Evolutionary conservation across 257 asterid genomes (phyloP).

Genomic region (Nicotiana attenuata): DNA sequence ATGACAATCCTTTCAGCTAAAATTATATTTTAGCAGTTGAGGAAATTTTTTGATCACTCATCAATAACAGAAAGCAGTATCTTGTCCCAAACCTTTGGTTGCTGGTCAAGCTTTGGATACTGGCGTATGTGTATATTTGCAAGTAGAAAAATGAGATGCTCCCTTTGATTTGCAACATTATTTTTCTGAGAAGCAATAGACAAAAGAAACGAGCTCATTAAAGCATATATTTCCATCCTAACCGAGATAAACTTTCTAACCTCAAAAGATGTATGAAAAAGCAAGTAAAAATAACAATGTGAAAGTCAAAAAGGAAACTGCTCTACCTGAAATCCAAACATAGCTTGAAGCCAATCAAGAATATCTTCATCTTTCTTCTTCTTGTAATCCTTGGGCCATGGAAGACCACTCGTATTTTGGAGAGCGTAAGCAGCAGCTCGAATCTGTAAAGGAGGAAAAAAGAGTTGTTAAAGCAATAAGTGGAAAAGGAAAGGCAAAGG

Average conservation of each 20-base stretch:
- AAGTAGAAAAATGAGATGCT: constrained; percentile 89
- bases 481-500: constrained; percentile 4
- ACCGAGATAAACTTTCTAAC: not conserved
- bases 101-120: constrained; percentile 96
- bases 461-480: constrained; percentile 3
- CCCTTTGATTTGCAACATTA: constrained; percentile 91
- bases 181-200: constrained; percentile 67
- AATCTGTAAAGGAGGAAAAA: constrained; percentile 44
- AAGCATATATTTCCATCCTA: constrained; percentile 6
- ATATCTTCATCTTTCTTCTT: constrained; percentile 96
- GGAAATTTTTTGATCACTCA: not conserved
- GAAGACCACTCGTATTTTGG: constrained; percentile 88
- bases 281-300: not conserved
- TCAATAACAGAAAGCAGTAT: constrained; percentile 13
- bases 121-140: constrained; percentile 97
- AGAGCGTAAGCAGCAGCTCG: constrained; percentile 93
- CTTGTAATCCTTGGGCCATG: constrained; percentile 97
- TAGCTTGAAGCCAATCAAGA: constrained; percentile 99
- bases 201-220: constrained; percentile 6
- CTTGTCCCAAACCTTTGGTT: constrained; percentile 68
- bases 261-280: not conserved
- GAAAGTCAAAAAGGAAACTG: not conserved
- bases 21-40: not conserved
- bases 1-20: not conserved
- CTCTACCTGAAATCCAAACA: constrained; percentile 96